Conservation (phyloP, 73 alveolate species). For the Effrenium voratum region DNA sequence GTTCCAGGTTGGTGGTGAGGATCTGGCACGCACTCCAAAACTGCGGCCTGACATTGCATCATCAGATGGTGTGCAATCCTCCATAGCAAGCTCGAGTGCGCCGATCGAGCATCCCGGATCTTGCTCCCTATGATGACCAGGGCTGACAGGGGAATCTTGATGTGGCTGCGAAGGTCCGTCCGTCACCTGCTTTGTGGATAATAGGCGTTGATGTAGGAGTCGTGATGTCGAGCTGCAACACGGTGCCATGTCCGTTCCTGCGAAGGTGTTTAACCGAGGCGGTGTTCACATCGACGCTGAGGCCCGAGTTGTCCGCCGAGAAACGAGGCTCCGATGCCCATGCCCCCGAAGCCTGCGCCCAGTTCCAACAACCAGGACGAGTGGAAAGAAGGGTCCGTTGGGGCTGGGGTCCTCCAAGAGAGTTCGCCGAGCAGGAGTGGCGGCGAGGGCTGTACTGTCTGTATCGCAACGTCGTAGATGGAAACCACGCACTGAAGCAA, state of each 20-base stretch:
- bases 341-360: neutral
- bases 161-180: neutral
- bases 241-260: neutral
- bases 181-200: neutral
- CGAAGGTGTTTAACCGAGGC: neutral
- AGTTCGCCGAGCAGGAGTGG: too few species aligned
- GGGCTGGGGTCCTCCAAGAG: too few species aligned
- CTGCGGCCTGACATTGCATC: neutral
- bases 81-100: neutral
- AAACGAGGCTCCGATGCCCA: neutral
- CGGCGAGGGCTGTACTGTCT: too few species aligned
- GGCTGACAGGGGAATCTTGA: slow-evolving; percentile 22
- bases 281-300: neutral
- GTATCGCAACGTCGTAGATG: too few species aligned
- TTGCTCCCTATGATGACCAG: neutral
- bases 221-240: neutral
- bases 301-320: neutral
- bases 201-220: neutral
- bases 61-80: neutral
- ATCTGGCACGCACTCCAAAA: neutral
- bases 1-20: neutral
- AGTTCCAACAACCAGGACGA: too few species aligned
- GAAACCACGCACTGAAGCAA: too few species aligned
- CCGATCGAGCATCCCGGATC: neutral
- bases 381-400: too few species aligned